A percentile compares a stretch with the other conserved stretches of the same genome.
phyloP scores from a whole-genome alignment of 139 green algal genomes.

The Astrephomene gubernaculifera region DNA sequence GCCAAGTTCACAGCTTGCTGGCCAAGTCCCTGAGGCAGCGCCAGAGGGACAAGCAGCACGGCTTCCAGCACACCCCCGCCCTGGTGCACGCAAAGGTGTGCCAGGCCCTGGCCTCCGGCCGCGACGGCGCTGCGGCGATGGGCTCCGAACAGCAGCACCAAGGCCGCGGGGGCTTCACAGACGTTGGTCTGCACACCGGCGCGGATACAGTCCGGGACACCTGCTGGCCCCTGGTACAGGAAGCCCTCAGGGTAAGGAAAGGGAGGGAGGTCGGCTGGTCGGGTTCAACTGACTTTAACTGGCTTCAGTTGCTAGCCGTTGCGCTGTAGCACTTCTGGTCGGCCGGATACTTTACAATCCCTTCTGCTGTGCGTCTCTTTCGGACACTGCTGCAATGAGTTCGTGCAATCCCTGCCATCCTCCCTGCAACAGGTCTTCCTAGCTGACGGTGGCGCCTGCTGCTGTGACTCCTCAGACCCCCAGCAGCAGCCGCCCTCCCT shows the following conservation, averaged over 20 bases:
- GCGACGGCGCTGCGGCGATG: background rate
- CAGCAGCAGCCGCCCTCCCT: background rate
- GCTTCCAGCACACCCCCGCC: conserved; percentile 43
- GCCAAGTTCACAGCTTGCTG: background rate
- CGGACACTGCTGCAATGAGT: too few species aligned
- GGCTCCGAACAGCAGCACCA: background rate
- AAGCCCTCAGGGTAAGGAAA: conserved; percentile 29
- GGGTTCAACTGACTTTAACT: too few species aligned
- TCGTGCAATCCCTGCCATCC: background rate
- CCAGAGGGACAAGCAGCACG: background rate
- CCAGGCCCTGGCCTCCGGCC: background rate
- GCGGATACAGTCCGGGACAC: conserved; percentile 25
- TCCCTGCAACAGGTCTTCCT: background rate
- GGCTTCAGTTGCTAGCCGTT: background rate
- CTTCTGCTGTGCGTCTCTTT: too few species aligned
- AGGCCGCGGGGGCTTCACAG: conserved; percentile 42
- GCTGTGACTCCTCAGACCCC: background rate
- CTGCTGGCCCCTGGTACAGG: conserved; percentile 48
- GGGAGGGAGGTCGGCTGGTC: too few species aligned
- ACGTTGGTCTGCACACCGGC: conserved; percentile 54
- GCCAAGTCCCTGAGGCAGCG: too few species aligned
- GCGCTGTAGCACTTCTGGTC: too few species aligned
- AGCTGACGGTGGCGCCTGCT: background rate
- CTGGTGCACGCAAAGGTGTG: background rate
- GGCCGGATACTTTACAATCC: too few species aligned